Base-by-base conservation (phyloP, 2,329 filamentous ascomycete species). In the Fragosphaeria purpurea region DNA sequence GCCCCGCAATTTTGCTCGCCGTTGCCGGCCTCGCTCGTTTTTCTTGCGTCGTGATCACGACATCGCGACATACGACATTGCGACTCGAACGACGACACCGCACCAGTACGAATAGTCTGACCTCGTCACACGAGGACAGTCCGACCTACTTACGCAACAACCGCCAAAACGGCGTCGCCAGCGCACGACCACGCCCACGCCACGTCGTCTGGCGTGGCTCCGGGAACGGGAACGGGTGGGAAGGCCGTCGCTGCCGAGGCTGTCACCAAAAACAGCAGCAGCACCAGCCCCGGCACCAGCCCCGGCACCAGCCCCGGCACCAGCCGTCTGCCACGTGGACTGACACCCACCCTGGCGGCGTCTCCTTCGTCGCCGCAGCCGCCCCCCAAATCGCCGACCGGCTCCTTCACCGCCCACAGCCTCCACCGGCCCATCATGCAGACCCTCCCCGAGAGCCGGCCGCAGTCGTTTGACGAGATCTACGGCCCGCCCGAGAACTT, bases 401-500 rank as follows among this genome's bases (percentile, higher is more conserved):
- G 6, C 73, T 46, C 57, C 11, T 41, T 53, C 11, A 32, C 53
- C 7, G 50, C 57, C 44, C 46, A 53, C 38, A 47, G 76, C 33
- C 39, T 46, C 41, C 48, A 50, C 50, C 54, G 50, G 34, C 54
- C 52, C 45, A 56, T 52, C 62, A 75, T 84, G 73, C 78, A 82
- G 69, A 76, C 79, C 56, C 79, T 84, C 72, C 80, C 80, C 45
- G 80, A 83, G 64, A 81, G 86, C 59, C 86, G 90, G 62, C 82
- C 87, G 70, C 93, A 98, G 75, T 93, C 86, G 64, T 97, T 96
- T 65, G 93, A 98, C 71, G 93, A 98, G 77, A 95, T 97, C 67
- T 98, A 98, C 69, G 93, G 90, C 11, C 88, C 91, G 45, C 93
- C 93, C 6, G 93, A 98, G 76, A 98, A 98, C 75, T 96, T 97